Percentiles rank a stretch among this genome's conserved stretches.
phyloP scores from a whole-genome alignment of 768 basidiomycete species.

The Podaxis sp. region DNA sequence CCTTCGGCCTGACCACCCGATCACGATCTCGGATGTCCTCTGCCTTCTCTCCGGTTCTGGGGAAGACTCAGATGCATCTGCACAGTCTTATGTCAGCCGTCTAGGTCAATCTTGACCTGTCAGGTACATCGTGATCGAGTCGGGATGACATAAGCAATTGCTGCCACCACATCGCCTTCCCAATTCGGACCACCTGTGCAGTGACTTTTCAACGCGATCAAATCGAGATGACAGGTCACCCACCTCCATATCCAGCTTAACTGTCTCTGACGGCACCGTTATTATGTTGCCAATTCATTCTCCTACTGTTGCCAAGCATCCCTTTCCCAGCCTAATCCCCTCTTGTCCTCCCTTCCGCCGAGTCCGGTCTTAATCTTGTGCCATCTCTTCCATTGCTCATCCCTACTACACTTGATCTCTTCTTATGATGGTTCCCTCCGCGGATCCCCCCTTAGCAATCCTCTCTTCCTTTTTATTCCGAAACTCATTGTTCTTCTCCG shows the following conservation, averaged over 20 bases:
- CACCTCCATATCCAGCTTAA: constrained; percentile 6
- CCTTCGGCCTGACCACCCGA: constrained; percentile 23
- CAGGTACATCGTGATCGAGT: constrained; percentile 19
- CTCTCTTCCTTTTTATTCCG: background rate
- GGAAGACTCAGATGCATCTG: constrained; percentile 19
- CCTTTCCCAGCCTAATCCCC: constrained; percentile 8
- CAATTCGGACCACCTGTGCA: constrained; percentile 4
- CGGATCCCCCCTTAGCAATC: background rate
- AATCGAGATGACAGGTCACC: constrained; percentile 8
- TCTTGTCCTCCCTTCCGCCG: constrained; percentile 1
- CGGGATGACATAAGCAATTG: constrained; percentile 4
- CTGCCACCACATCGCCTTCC: constrained; percentile 9
- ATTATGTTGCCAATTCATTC: constrained; percentile 6
- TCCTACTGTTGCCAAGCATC: constrained; percentile 5
- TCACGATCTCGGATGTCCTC: constrained; percentile 29
- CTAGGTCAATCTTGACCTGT: constrained; percentile 8
- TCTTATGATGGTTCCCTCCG: background rate
- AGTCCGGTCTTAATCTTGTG: constrained; percentile 1
- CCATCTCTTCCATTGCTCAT: background rate
- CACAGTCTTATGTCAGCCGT: constrained; percentile 5
- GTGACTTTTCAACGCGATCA: constrained; percentile 1
- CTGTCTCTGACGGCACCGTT: constrained; percentile 12
- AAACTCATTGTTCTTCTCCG: background rate
- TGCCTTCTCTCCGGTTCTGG: constrained; percentile 27
- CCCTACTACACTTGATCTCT: background rate